Conservation (phyloP, 129 eudicot genomes). For the Solidago caesia region DNA sequence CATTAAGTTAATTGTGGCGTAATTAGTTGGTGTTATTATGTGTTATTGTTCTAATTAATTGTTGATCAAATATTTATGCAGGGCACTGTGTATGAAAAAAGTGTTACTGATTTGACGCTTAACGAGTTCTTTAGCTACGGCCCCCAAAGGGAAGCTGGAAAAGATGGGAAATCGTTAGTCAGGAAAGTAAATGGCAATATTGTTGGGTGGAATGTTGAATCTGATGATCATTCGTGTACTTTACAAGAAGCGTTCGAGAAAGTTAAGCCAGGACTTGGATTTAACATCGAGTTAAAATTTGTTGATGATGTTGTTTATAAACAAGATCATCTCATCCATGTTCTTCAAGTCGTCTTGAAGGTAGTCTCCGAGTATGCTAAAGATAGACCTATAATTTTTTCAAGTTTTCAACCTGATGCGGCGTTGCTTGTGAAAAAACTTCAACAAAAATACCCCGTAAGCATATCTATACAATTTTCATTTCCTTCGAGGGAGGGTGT, state of each 20-base stretch:
- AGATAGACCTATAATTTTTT: conserved; percentile 68
- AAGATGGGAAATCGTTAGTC: conserved; percentile 51
- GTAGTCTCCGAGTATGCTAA: conserved; percentile 60
- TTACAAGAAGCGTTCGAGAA: conserved; percentile 79
- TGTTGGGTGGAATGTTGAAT: conserved; percentile 66
- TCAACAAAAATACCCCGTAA: conserved; percentile 69
- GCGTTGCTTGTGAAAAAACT: conserved; percentile 62
- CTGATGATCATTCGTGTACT: conserved; percentile 69
- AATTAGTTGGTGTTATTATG: neutral
- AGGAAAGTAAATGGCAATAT: conserved; percentile 73
- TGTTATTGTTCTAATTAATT: neutral
- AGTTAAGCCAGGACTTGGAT: conserved; percentile 64
- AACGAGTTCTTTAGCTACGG: conserved; percentile 74
- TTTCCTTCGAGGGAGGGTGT: neutral
- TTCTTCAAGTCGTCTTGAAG: conserved; percentile 57
- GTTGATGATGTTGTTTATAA: conserved; percentile 66
- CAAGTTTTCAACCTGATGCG: conserved; percentile 93
- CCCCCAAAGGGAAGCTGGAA: conserved; percentile 54
- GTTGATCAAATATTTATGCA: conserved; percentile 24
- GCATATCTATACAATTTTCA: neutral
- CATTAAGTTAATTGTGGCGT: neutral
- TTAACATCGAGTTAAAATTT: conserved; percentile 81
- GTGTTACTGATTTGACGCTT: conserved; percentile 68
- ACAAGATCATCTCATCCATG: conserved; percentile 47
- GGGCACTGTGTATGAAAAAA: conserved; percentile 64